Base-by-base conservation (phyloP, 495 filamentous ascomycete genomes). In the Amphirosellinia nigrospora region DNA sequence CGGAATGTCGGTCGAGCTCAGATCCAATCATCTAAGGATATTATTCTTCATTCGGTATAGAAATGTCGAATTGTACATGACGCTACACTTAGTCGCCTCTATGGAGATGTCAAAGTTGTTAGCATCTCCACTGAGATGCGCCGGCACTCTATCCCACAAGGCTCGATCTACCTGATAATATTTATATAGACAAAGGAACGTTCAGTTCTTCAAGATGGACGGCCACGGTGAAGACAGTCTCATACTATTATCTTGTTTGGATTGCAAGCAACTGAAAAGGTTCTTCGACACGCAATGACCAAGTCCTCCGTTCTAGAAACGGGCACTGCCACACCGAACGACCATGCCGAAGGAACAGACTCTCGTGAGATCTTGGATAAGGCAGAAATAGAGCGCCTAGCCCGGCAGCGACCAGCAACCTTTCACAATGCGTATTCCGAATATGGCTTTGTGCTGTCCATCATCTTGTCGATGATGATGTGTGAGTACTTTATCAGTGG, bases 401-500 rank as follows among this genome's bases (percentile, higher is more conserved):
- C 93, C 39, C 85, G 91, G 64, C 83, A 93, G 71, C 82, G 93
- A 53, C 93, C 93, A 3, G 83, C 84, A 10, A 79, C 76, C n/a
- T 94, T 97, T 74, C 72, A 79, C 11, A 87, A 85, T 34, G 68
- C 83, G 39, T 87, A 86, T 79, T 78, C 85, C 3, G 93, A 96
- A 75, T 72, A 89, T 21, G 85, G 87, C 4, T 97, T 96, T 73
- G 87, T 89, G 75, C 87, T 91, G 70, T 90, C 91, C 0, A 84
- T 96, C 46, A 82, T 90, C 30, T 88, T 92, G 81, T 93, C 92
- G 38, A 88, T 94, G 73, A 84, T 93, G 36, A 83, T 96, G 73
- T 86, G 90, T 45, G 88, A 96, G 82, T 97, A 93, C 79, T 94
- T 93, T 75, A 89, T 95, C 43, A 93, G 91, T 50, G 94, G 94